Base-by-base conservation (phyloP, 192 early-diverging fungal genomes). In the Umbelopsis vinacea region DNA sequence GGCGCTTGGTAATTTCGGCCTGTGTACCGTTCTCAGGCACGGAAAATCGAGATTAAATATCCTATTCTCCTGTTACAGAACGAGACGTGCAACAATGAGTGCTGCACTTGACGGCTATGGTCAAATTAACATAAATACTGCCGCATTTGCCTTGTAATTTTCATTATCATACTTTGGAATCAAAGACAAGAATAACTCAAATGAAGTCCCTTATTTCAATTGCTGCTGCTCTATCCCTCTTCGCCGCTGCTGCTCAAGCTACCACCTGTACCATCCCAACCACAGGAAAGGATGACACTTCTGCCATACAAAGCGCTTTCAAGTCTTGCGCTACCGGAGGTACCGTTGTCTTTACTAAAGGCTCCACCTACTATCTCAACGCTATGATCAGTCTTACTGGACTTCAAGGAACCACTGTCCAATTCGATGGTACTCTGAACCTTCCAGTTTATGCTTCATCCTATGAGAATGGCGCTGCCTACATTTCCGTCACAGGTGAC, bases 341-440 rank as follows among this genome's bases (percentile, higher is more conserved):
- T 52, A 73, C 71, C 26, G 71, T 73, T 35, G 55, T 60, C 6
- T 73, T 73, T 40, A 63, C 71, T 26, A 67, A 66, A 38, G 66
- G 71, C 7, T 37, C 66, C 35, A 73, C 33, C 52, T 73, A 73
- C 48, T 67, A 73, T 21, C 50, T 73, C 47, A 73, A 73, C 5
- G 46, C 57, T 22, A 40, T 73, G 29, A 57, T 73, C 37, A 45
- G 22, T 10, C 38, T 73, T 43, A 29, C 46, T 14, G 66, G 66
- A 10, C 46, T 73, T 1, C 38, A 73, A 38, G 37, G 52, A 9
- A 66, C 66, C 10, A 67, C 47, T 24, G 71, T 73, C 22, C 37
- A 73, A 19, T 73, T 73, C 35, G 66, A 66, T 40, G 66, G 71
- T 17, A 57, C 37, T 21, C 37, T 73, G 0, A 60, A 46, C 14